Evolutionary conservation across 139 green algal species (phyloP).

Genomic region (Chlorella sp.): DNA sequence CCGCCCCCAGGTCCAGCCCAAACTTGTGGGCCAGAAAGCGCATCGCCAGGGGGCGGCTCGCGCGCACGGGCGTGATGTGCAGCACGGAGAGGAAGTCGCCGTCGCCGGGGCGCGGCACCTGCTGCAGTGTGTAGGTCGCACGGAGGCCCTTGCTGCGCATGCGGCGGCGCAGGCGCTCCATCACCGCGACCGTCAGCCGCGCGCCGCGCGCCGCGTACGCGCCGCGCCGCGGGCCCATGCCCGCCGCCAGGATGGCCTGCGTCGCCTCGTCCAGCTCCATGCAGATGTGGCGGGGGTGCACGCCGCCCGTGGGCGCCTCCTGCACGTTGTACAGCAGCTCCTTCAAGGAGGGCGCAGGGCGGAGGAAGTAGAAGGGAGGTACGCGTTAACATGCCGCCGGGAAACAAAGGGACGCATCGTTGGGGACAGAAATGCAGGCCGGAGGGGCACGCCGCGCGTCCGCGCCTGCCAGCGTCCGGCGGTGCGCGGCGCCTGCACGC

Average conservation of each 20-base stretch:
- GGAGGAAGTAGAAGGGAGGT: no score
- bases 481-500: no score
- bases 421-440: no score
- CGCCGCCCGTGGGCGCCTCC: constrained; percentile 19
- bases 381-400: no score
- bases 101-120: constrained; percentile 41
- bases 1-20: constrained; percentile 41
- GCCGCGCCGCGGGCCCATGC: constrained; percentile 38
- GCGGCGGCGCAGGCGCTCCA: constrained; percentile 45
- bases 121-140: constrained; percentile 54
- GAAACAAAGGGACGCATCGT: no score
- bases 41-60: constrained; percentile 73
- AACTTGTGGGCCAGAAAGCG: constrained; percentile 67
- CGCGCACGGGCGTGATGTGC: constrained; percentile 84
- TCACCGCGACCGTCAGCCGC: constrained; percentile 13
- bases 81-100: constrained; percentile 45
- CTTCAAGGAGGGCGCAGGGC: constrained; percentile 7
- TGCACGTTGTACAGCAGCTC: constrained; percentile 48
- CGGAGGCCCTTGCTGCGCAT: constrained; percentile 58
- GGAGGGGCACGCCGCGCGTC: no score
- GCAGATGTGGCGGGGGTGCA: constrained; percentile 50
- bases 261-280: constrained; percentile 42
- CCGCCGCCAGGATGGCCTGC: constrained; percentile 28
- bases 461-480: no score
- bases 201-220: neutral